Evolutionary conservation across 2,329 filamentous ascomycete species (phyloP).

Genomic region (Colletotrichum acutatum): DNA sequence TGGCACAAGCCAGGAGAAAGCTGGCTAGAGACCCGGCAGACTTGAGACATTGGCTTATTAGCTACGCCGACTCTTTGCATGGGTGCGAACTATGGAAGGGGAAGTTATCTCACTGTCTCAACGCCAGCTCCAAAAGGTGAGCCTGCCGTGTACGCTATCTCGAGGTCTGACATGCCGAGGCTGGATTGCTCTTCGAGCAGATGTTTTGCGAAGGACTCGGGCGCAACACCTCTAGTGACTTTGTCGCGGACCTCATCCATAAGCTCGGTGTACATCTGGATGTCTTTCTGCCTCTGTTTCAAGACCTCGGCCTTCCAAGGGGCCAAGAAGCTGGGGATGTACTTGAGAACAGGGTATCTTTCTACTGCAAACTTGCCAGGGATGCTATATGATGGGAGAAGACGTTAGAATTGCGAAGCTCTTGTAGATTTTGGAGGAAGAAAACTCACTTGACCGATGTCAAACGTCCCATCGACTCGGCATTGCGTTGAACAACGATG

Average conservation of each 20-base stretch:
- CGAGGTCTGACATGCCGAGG: constrained; percentile 53
- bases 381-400: too few species aligned
- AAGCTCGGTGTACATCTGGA: constrained; percentile 50
- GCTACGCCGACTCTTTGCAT: background rate
- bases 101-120: constrained; percentile 48
- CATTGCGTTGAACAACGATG: constrained; percentile 50
- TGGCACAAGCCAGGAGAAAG: constrained; percentile 63
- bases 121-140: constrained; percentile 57
- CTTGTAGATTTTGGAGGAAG: too few species aligned
- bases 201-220: constrained; percentile 55
- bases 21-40: constrained; percentile 59
- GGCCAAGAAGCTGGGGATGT: constrained; percentile 49
- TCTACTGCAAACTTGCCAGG: constrained; percentile 52
- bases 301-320: constrained; percentile 53
- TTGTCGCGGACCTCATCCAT: constrained; percentile 53
- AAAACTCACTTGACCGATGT: constrained; percentile 50
- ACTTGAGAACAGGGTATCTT: constrained; percentile 52
- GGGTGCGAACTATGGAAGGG: background rate
- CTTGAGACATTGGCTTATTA: constrained; percentile 45
- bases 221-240: constrained; percentile 43
- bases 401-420: too few species aligned
- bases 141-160: constrained; percentile 56
- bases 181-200: constrained; percentile 53
- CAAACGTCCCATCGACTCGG: constrained; percentile 54
- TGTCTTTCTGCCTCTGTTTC: constrained; percentile 45